Base-by-base conservation (phyloP, 176 grass and related monocot genomes). In the Oropetium thomaeum region DNA sequence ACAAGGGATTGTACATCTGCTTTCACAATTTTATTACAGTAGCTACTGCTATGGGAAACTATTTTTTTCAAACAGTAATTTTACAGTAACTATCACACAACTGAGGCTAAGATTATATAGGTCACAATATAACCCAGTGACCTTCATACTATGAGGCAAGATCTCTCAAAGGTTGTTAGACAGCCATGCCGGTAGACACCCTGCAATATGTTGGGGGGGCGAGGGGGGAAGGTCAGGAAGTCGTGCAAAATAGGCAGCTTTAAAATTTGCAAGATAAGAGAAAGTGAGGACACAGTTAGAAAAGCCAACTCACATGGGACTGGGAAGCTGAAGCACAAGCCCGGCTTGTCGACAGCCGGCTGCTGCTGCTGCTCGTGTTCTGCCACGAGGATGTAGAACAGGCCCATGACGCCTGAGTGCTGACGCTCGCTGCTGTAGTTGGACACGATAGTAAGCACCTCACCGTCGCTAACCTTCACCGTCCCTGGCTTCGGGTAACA, bases 311-410 rank as follows among this genome's bases (percentile, higher is more conserved):
- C 76, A 97, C 93, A 88, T 73, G 82, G 41, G 22, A 34, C 54
- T 1, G 86, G 85, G 82, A 83, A 88, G 35, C 55, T 79, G 42
- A 88, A 83, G 80, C 49, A 75, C 0, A 89, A n/a, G 3, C 69
- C 60, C 40, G 53, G 82, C 58, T 78, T 71, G 52, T 55, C 3
- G 15, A 54, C 45, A 20, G 35, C 66, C 16, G 9, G 19, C 5
- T 23, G 19, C 52, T 23, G 12, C 33, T 5, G 65, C 31, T 41
- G 42, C 26, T 75, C 69, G 2, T 32, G 80, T 38, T 93, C 94
- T 22, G 96, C 91, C 1, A 95, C 91, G 45, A 94, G 78, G 75
- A 98, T 88, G 79, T 98, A 98, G 91, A 90, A 88, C 63, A 98
- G 89, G 29, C 84, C 70, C 96, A 98, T 98, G 8, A 98, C 89